These are phyloP conservation scores for Lumnitzera racemosa DNA, from an alignment of 345 rosid species.

Conservation along the genomic window DNA sequence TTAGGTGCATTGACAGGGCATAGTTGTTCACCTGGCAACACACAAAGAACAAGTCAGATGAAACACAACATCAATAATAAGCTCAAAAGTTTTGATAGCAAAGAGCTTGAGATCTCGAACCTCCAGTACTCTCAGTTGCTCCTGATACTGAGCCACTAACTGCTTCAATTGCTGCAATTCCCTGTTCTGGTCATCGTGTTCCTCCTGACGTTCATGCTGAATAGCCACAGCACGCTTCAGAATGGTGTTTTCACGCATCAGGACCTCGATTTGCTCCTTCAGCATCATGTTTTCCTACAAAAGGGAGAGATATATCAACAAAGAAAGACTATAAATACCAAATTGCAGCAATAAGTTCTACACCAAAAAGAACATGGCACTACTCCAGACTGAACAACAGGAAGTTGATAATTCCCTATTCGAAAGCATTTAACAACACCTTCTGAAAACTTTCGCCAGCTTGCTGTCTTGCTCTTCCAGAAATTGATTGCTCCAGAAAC, in stretches of 20 bases:
- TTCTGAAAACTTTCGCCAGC: constrained; percentile 39
- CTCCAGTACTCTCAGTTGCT: constrained; percentile 65
- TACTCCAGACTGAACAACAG: too few species aligned
- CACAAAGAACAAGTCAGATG: neutral
- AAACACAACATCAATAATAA: neutral
- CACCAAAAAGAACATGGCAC: too few species aligned
- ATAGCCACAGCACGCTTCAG: constrained; percentile 84
- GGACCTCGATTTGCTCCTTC: constrained; percentile 58
- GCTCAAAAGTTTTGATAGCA: neutral
- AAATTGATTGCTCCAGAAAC: constrained; percentile 59
- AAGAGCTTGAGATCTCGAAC: constrained; percentile 18
- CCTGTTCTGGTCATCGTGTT: constrained; percentile 37
- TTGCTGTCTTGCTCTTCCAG: constrained; percentile 36
- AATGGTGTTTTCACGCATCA: constrained; percentile 58
- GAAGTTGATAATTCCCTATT: too few species aligned
- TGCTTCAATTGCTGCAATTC: constrained; percentile 64
- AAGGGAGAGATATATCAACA: neutral
- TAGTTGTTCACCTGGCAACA: constrained; percentile 70
- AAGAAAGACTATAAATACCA: too few species aligned
- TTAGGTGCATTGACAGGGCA: constrained; percentile 64
- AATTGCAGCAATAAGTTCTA: too few species aligned
- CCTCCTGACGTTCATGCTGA: constrained; percentile 83
- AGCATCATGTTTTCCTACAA: constrained; percentile 57
- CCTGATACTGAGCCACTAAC: constrained; percentile 67
- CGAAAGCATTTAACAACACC: constrained; percentile 27